Evolutionary conservation across 768 basidiomycete genomes (phyloP), one percentile per base, ranked within the genome.

Genomic region (Leucocoprinus birnbaumii): DNA sequence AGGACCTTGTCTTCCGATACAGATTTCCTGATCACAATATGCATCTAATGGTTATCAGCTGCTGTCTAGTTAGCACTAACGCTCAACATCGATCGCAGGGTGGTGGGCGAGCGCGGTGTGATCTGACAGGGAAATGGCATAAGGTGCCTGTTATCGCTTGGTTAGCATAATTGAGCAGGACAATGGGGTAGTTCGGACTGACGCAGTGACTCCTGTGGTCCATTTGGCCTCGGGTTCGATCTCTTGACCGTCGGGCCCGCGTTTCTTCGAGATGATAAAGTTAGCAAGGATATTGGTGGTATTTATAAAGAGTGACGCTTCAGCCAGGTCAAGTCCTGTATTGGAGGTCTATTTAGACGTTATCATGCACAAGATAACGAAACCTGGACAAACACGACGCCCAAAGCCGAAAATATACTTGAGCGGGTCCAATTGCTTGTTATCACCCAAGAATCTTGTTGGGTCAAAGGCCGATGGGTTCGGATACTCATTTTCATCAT

Each of bases 401-500:
- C 73, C 73, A 46, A 70, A 72, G 7, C 73, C 73, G 40, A 73
- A 75, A 5, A 67, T 64, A 40, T 63, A 65, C 51, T 67, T 64
- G 42, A 59, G 56, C 3, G 69, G 69, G 54, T 74, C 66, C 11
- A 61, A 60, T 47, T 72, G 67, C 21, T 66, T 66, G 10, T 58
- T 62, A n/a, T 64, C 55, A 19, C 65, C 64, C 5, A 73, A 51
- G 59, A 66, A 61, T n/a, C 76, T 69, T 3, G 61, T 62, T 6
- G 72, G 66, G 26, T 71, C 59, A 55, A 77, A 77, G 1, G 49
- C 59, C 16, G 65, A 58, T 3, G 74, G 73, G 47, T 74, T 63
- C 2, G 70, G 70, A 45, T 72, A 76, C 14, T 68, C 59, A 13
- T 67, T 66, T 24, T 69, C 65, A 51, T 75, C 73, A 37, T 72